Evolutionary conservation across 1,284 basidiomycete species (phyloP), one percentile per base, ranked within the genome.

Genomic region (Ustilago sp.): DNA sequence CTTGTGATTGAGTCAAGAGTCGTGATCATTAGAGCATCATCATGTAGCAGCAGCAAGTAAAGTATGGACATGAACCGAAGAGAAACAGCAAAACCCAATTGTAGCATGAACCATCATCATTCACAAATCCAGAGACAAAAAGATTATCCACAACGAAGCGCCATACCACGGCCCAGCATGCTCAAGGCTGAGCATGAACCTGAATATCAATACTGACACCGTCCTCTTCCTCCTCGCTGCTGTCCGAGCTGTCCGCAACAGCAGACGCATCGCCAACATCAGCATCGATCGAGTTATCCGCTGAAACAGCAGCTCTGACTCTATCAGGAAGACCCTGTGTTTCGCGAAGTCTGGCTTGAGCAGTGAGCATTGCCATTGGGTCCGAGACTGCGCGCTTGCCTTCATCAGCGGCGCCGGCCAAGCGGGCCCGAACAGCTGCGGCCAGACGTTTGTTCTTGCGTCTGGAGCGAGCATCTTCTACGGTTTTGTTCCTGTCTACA

Each of bases 201-300:
- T 64, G 66, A 34, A 75, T 60, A 17, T 75, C 73, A 50, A 75
- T 50, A 48, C 68, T 70, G 52, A 60, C 28, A n/a, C 68, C 64
- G 9, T 66, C 67, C 15, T 74, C 63, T 8, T 73, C 68, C 31
- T 53, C 54, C 4, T 61, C 62, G 45, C 11, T 56, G 54, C 11
- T 57, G 39, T 11, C 48, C 6, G 45, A 17, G n/a, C 6, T 31
- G 6, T 38, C 39, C 15, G 19, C 15, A 5, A 43, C 59, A 11
- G 45, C 54, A 17, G 48, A 50, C 2, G 3, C 39, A 13, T 61
- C 41, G 1, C 23, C 62, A 28, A 47, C 71, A 13, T 62, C 64
- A 15, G 31, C 17, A 11, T 43, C 31, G 39, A 68, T 35, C 50
- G 68, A 68, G 56, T 71, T 70, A n/a, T 75, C 73, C 2, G 64